Evolutionary conservation across 768 basidiomycete genomes (phyloP).

Genomic region (Lentinula lateritia): DNA sequence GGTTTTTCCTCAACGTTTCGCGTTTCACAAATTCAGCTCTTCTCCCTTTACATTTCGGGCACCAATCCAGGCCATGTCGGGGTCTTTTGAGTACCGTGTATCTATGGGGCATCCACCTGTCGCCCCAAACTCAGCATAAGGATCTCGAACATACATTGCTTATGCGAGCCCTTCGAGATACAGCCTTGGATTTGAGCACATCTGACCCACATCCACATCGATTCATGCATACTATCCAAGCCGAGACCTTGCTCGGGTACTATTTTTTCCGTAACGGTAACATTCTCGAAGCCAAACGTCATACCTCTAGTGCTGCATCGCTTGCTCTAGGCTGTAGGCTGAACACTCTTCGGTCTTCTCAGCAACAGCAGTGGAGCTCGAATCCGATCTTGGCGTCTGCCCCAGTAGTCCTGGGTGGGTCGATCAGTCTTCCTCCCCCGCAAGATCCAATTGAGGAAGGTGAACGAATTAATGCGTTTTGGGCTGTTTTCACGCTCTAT

Average conservation of each 20-base stretch:
- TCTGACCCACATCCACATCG: slow-evolving; percentile 40
- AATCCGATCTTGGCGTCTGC: slow-evolving; percentile 27
- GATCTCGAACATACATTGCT: slow-evolving; percentile 25
- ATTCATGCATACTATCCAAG: slow-evolving; percentile 51
- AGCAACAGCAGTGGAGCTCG: slow-evolving; percentile 9
- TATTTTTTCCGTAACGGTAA: slow-evolving; percentile 61
- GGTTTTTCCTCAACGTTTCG: slow-evolving; percentile 56
- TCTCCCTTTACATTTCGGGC: slow-evolving; percentile 10
- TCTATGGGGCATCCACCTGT: slow-evolving; percentile 28
- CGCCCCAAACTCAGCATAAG: slow-evolving; percentile 6
- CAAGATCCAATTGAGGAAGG: slow-evolving; percentile 51
- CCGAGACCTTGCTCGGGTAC: slow-evolving; percentile 58
- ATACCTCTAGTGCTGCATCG: slow-evolving; percentile 46
- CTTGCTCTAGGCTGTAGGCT: slow-evolving; percentile 42
- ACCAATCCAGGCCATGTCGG: slow-evolving; percentile 11
- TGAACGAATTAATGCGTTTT: slow-evolving; percentile 63
- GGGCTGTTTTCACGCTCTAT: slow-evolving; percentile 56
- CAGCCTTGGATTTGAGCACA: slow-evolving; percentile 36
- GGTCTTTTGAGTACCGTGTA: slow-evolving; percentile 22
- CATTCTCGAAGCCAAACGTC: slow-evolving; percentile 56
- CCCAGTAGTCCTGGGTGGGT: slow-evolving; percentile 20
- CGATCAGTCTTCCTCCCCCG: slow-evolving; percentile 33
- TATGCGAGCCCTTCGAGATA: slow-evolving; percentile 25
- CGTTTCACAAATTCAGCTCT: slow-evolving; percentile 28
- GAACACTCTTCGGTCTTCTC: slow-evolving; percentile 38